Base-by-base conservation (phyloP, 495 filamentous ascomycete genomes). In the Penicillium subrubescens region DNA sequence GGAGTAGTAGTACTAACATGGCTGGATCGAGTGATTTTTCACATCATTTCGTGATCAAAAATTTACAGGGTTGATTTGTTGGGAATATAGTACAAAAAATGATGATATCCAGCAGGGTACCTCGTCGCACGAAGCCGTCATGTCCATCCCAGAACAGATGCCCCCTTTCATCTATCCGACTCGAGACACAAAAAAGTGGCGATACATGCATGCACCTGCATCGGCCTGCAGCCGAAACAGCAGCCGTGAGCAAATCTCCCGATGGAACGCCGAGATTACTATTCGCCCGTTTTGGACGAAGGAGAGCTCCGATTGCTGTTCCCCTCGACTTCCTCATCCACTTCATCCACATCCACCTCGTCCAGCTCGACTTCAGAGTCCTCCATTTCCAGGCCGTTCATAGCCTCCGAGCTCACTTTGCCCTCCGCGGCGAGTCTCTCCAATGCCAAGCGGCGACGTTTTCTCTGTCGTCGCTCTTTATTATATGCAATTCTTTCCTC, bases 401-500 rank as follows among this genome's bases (percentile, higher is more conserved):
- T 3, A 56, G n/a, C 34, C 12, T 56, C 53, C 17, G 53, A 4
- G 17, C 19, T 15, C n/a, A 15, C 19, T 8, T 21, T 34, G 2
- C 53, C 39, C 35, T 52, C 51, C 3, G 51, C 60, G 5, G 51
- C 51, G 7, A 52, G 23, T 46, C 25, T 39, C 41, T 50, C 57
- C 43, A 60, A 21, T 21, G 57, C 57, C 12, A 31, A 25, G 1
- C 41, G 39, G 15, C 29, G 43, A 17, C 57, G 39, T 41, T 62
- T 62, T 14, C 51, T 62, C 29, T 37, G 23, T 19, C 60, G 60
- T 33, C 60, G 60, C 8, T 56, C 51, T 14, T 37, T 33, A 17
- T 62, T 62, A 23, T 62, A 52, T 1, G 61, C 55, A 12, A 63
- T 33, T 23, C 44, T 56, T 12, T 56, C 53, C 33, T 56, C 31